Evolutionary conservation across 2,329 filamentous ascomycete species (phyloP).

Genomic region (Claviceps sp.): DNA sequence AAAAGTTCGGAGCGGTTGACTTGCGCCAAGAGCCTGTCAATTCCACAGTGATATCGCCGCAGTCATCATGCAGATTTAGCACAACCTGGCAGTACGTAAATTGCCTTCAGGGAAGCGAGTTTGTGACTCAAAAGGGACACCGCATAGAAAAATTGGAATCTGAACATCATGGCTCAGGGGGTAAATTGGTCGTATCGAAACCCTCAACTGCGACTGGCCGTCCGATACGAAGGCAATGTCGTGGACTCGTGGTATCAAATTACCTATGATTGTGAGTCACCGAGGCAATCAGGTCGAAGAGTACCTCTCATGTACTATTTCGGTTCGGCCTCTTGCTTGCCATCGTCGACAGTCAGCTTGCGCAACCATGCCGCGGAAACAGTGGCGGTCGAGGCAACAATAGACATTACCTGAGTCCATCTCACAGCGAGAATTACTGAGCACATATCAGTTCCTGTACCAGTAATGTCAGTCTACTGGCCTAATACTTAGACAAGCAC

Average conservation of each 20-base stretch:
- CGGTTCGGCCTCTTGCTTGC: neutral
- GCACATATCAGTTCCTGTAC: too few species aligned
- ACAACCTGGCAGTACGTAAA: too few species aligned
- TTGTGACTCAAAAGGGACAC: neutral
- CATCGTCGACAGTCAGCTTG: neutral
- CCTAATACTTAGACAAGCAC: too few species aligned
- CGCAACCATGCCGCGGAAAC: neutral
- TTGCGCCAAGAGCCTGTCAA: neutral
- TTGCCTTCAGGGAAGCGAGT: neutral
- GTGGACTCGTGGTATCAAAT: neutral
- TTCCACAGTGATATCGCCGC: neutral
- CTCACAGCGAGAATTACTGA: neutral
- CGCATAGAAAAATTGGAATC: neutral
- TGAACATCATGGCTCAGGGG: neutral
- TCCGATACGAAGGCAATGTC: slow-evolving; percentile 2
- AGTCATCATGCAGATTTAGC: neutral
- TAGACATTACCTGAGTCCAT: neutral
- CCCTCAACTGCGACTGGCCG: slow-evolving; percentile 2
- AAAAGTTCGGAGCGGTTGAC: neutral
- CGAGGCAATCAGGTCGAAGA: neutral
- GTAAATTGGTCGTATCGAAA: neutral
- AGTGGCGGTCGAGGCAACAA: neutral
- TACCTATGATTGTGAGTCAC: slow-evolving; percentile 1
- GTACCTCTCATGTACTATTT: neutral
- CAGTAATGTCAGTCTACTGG: too few species aligned